These are phyloP conservation scores for Ogataea minuta DNA, from an alignment of 805 yeast species.

Conservation along the genomic window DNA sequence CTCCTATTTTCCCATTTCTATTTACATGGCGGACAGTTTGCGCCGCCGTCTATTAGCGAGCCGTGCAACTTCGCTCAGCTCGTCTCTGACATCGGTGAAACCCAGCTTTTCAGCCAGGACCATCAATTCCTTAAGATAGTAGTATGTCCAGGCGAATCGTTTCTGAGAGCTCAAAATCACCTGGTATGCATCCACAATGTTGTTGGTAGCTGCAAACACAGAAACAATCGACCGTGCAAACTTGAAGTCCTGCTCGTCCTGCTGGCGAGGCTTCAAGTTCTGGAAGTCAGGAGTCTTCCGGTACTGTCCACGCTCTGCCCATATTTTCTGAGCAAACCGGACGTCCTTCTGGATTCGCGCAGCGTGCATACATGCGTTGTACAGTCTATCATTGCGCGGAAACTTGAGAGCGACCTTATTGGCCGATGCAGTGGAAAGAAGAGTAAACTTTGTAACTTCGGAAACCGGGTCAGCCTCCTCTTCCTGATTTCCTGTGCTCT, in stretches of 20 bases:
- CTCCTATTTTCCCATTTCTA: neutral
- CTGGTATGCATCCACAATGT: slow-evolving; percentile 66
- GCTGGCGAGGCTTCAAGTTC: slow-evolving; percentile 33
- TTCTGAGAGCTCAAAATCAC: slow-evolving; percentile 64
- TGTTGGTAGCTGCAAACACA: slow-evolving; percentile 52
- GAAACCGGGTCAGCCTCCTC: slow-evolving; percentile 14
- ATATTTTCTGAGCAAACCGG: slow-evolving; percentile 60
- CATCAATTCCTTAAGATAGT: slow-evolving; percentile 43
- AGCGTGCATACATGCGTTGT: slow-evolving; percentile 63
- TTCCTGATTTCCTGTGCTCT: no score
- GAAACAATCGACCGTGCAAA: slow-evolving; percentile 74
- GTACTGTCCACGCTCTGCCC: slow-evolving; percentile 78
- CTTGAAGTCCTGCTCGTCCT: slow-evolving; percentile 51
- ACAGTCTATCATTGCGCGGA: slow-evolving; percentile 47
- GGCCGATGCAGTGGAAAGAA: neutral
- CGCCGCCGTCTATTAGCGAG: slow-evolving; percentile 19
- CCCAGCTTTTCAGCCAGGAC: slow-evolving; percentile 43
- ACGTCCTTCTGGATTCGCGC: slow-evolving; percentile 55
- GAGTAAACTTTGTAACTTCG: slow-evolving; percentile 4
- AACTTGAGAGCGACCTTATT: slow-evolving; percentile 26
- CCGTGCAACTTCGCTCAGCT: slow-evolving; percentile 24
- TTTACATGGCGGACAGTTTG: slow-evolving; percentile 4
- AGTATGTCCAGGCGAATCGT: slow-evolving; percentile 66
- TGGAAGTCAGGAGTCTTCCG: slow-evolving; percentile 56
- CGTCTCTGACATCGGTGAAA: slow-evolving; percentile 35